Conservation (phyloP, 257 asterid species). For the Fraxinus cuspidata region DNA sequence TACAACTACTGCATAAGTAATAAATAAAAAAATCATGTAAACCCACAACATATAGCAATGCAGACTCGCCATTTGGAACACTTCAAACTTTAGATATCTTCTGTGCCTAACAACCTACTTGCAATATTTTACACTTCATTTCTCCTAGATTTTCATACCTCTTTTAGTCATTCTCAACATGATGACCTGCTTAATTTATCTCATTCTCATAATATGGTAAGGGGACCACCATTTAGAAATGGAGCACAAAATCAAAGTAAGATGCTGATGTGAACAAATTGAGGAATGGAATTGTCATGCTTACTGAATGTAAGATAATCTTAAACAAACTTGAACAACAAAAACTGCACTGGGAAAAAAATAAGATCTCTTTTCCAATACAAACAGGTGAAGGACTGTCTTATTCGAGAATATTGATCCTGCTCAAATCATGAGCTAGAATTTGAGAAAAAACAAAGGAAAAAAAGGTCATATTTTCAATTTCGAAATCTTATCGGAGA, state of each 20-base stretch:
- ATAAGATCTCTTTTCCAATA: background rate
- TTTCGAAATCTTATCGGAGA: background rate
- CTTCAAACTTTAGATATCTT: slow-evolving; percentile 1
- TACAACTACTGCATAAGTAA: slow-evolving; percentile 5
- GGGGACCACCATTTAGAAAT: background rate
- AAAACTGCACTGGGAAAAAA: background rate
- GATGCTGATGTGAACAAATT: background rate
- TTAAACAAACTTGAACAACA: background rate
- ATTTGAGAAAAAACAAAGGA: background rate
- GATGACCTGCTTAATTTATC: background rate
- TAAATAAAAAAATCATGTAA: background rate
- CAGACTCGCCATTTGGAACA: slow-evolving; percentile 1
- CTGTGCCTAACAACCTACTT: slow-evolving; percentile 5
- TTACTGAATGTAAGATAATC: background rate
- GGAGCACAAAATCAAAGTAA: background rate
- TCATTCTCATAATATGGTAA: background rate
- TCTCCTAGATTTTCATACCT: slow-evolving; percentile 3
- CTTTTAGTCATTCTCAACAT: background rate
- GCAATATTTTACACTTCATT: slow-evolving; percentile 1
- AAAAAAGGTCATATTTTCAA: background rate
- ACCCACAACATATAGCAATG: background rate
- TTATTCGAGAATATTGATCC: background rate
- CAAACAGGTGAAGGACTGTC: background rate
- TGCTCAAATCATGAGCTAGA: background rate
- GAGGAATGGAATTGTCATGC: background rate